Evolutionary conservation across 2,329 filamentous ascomycete genomes (phyloP).

Genomic region (Pseudocercospora musae): DNA sequence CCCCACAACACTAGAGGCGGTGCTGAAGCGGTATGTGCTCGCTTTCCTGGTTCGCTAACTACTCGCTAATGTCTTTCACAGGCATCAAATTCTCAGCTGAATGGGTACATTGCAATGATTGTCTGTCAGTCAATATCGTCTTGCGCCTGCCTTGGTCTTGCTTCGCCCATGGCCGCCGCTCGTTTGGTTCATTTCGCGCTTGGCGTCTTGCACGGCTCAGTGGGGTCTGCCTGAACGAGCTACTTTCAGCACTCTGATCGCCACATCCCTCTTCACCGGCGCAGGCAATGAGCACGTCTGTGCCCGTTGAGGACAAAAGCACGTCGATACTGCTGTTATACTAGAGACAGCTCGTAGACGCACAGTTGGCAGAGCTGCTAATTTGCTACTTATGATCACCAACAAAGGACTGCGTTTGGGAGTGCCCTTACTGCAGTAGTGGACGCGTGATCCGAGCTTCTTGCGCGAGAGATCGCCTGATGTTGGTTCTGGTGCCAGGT

Average conservation of each 20-base stretch:
- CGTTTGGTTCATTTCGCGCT: not conserved
- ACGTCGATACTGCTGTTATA: not conserved
- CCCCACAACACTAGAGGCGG: slow-evolving; percentile 55
- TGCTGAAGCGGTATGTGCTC: slow-evolving; percentile 50
- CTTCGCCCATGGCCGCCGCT: not conserved
- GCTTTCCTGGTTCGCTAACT: not conserved
- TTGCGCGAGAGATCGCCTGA: not conserved
- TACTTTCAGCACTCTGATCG: not conserved
- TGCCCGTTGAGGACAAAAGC: not conserved
- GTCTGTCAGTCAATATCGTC: not conserved
- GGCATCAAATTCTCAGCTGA: slow-evolving; percentile 11
- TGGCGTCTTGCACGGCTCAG: not conserved
- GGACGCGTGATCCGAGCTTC: not conserved
- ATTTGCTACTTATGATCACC: not conserved
- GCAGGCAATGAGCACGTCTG: not conserved
- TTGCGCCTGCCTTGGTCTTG: not conserved
- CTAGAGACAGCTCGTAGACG: not conserved
- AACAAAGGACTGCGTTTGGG: not conserved
- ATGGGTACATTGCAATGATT: not conserved
- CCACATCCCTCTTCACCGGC: not conserved
- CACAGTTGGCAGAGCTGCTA: not conserved
- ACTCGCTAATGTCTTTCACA: not conserved
- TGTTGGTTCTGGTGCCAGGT: not conserved
- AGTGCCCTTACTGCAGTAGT: not conserved
- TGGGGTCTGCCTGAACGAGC: not conserved